Base-by-base conservation (phyloP, 164 flowering plant genomes). In the Dillenia suffruticosa region DNA sequence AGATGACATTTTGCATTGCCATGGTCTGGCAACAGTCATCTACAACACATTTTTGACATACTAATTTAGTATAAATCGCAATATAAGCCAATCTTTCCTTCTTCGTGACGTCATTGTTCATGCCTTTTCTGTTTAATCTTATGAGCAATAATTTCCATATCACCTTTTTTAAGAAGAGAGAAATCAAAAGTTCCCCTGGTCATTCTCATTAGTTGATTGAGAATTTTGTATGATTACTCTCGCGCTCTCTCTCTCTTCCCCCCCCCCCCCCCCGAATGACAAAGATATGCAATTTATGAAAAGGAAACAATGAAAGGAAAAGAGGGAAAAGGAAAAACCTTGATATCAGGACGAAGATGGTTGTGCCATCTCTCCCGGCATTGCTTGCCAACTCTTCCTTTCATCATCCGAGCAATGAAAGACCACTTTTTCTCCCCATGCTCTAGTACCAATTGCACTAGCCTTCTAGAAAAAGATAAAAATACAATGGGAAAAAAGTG, bases 301-400 rank as follows among this genome's bases (percentile, higher is more conserved):
- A 54, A 16, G 49, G n/a, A 13, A 44, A 40, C 40, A 44, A 44
- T 15, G 52, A 14, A 12, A 26, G 51, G 55, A 51, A 44, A 49
- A 6, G 44, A 24, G 26, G 26, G 8, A 43, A 44, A 12, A 10
- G 52, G n/a, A 14, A 14, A 49, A 17, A 77, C 85, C 83, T 65
- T 84, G 61, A 84, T 76, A 44, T 81, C 72, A 0, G 84, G 88
- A 32, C 76, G 61, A 14, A 84, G 54, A 71, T 81, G 84, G 58
- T 81, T 81, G 54, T 76, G 71, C 88, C 88, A 84, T 64, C 88
- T 68, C 70, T 81, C 88, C 49, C 88, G 63, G 44, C 88, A 84
- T 43, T 84, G 84, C 63, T 84, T 84, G 11, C 85, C 88, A 0
- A 73, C 65, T 51, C 88, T 65, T 5, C 81, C 79, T 2, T 13